Conservation (phyloP, 78 protist species). For the Dictyostelium intermedium region DNA sequence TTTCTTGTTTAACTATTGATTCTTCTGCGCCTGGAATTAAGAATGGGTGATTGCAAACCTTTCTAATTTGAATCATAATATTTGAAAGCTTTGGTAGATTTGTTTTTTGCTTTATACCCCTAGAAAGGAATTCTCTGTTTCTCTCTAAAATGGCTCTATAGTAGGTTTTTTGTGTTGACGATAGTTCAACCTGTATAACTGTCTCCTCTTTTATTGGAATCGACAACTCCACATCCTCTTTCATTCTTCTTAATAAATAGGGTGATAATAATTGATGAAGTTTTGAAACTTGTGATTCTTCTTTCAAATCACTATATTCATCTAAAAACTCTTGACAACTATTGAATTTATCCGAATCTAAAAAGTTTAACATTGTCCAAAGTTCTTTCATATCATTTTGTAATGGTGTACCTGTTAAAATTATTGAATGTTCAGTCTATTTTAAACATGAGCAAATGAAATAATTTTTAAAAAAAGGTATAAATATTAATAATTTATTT, state of each 20-base stretch:
- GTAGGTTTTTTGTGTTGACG: constrained; percentile 85
- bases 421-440: constrained; percentile 64
- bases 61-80: constrained; percentile 94
- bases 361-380: constrained; percentile 93
- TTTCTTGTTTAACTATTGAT: constrained; percentile 35
- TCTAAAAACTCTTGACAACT: constrained; percentile 78
- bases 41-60: constrained; percentile 95
- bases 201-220: constrained; percentile 91
- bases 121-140: constrained; percentile 81
- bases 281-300: constrained; percentile 55
- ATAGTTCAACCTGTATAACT: constrained; percentile 89
- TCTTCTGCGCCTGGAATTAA: constrained; percentile 85
- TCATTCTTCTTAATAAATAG: constrained; percentile 92
- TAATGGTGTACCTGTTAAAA: constrained; percentile 97
- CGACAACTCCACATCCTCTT: constrained; percentile 92
- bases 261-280: constrained; percentile 91
- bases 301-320: constrained; percentile 76
- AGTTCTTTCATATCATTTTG: constrained; percentile 94
- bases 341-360: constrained; percentile 79
- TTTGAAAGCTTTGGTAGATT: constrained; percentile 89
- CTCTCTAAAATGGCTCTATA: constrained; percentile 91
- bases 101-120: constrained; percentile 56
- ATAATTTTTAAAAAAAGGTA: not conserved
- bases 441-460: no score
- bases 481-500: not conserved